Evolutionary conservation across 768 basidiomycete species (phyloP).

Genomic region (Pleurotus citrinopileatus): DNA sequence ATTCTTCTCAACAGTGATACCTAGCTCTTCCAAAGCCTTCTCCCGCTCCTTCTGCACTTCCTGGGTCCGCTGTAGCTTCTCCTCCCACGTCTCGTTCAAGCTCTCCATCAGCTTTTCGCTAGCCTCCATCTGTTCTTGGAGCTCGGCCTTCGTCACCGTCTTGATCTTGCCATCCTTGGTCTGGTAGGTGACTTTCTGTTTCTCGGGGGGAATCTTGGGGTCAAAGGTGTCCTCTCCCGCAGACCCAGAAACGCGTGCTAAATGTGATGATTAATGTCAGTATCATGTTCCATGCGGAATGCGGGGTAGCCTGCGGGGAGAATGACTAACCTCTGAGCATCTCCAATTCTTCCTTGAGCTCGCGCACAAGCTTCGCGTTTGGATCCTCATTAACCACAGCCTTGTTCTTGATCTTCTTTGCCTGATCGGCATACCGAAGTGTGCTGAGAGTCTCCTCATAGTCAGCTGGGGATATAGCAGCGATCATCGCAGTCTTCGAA

Average conservation of each 20-base stretch:
- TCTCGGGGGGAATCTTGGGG: constrained; percentile 85
- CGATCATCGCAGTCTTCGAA: constrained; percentile 99
- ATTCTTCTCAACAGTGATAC: constrained; percentile 97
- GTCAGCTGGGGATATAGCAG: constrained; percentile 97
- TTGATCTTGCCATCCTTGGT: constrained; percentile 92
- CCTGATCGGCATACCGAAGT: constrained; percentile 95
- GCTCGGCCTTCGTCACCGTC: constrained; percentile 94
- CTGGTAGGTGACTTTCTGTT: constrained; percentile 93
- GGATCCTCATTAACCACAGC: constrained; percentile 99
- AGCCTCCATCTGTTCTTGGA: constrained; percentile 95
- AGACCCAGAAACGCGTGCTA: constrained; percentile 73
- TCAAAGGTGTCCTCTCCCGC: constrained; percentile 78
- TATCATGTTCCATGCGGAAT: constrained; percentile 9
- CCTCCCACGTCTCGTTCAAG: constrained; percentile 87
- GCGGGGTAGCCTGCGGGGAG: constrained; percentile 19
- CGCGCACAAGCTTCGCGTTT: constrained; percentile 96
- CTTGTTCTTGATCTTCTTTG: constrained; percentile 99
- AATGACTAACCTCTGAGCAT: constrained; percentile 72
- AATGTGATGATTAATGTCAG: constrained; percentile 10
- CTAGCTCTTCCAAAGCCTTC: constrained; percentile 95
- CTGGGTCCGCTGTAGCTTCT: constrained; percentile 88
- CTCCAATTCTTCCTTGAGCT: constrained; percentile 98
- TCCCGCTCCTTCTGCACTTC: constrained; percentile 97
- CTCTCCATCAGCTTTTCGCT: constrained; percentile 89
- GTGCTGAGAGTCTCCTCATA: constrained; percentile 98